These are phyloP conservation scores for Isoetes engelmannii DNA, from an alignment of 83 land plant genomes.

Conservation along the genomic window DNA sequence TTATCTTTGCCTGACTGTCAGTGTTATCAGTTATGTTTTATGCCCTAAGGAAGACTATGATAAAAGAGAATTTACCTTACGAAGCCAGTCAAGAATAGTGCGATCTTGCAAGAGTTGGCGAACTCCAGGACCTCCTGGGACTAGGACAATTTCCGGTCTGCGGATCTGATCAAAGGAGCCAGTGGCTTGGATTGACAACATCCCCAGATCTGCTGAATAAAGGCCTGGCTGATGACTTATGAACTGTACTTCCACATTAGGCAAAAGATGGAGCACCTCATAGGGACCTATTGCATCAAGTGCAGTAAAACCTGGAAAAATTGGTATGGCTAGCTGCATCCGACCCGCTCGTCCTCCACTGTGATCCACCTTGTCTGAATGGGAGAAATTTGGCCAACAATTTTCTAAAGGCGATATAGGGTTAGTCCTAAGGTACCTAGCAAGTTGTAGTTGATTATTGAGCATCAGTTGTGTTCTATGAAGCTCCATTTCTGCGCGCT, in stretches of 20 bases:
- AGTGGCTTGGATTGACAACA: conserved; percentile 24
- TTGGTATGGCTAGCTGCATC: conserved; percentile 27
- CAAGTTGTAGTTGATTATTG: conserved; percentile 30
- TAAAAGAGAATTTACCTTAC: conserved; percentile 19
- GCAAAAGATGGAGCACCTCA: conserved; percentile 26
- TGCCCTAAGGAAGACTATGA: background rate
- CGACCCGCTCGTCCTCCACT: too few relatives aligned
- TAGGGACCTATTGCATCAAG: conserved; percentile 35
- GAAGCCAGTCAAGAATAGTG: conserved; percentile 30
- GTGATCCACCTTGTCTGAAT: too few relatives aligned
- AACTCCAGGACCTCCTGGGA: conserved; percentile 33
- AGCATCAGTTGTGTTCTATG: conserved; percentile 37
- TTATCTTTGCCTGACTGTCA: background rate
- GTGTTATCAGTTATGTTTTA: too few relatives aligned
- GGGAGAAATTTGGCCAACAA: too few relatives aligned
- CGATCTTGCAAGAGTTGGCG: conserved; percentile 19
- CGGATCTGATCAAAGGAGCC: conserved; percentile 35
- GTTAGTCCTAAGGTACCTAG: too few relatives aligned
- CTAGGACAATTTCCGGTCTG: conserved; percentile 25
- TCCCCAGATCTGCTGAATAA: conserved; percentile 11
- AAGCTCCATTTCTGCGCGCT: conserved; percentile 38
- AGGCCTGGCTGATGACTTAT: conserved; percentile 29
- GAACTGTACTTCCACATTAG: conserved; percentile 26
- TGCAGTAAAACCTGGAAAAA: conserved; percentile 28
- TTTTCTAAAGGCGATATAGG: too few relatives aligned